Conservation (phyloP, 306 rosid species). For the Herpetospermum pedunculosum region DNA sequence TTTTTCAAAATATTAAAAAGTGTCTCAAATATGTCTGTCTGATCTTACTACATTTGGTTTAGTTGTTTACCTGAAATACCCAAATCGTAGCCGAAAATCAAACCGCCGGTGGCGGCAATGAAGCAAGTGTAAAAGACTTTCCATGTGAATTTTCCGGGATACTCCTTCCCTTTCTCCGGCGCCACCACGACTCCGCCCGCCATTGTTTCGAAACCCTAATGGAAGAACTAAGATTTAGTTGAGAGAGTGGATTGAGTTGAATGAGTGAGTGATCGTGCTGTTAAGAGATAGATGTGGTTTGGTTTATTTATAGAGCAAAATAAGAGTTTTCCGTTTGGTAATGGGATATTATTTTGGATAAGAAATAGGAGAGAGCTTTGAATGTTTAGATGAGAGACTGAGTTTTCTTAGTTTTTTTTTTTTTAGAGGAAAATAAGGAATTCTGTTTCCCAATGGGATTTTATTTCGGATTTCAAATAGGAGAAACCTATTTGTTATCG, state of each 20-base stretch:
- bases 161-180: slow-evolving; percentile 7
- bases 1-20: no score
- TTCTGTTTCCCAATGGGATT: neutral
- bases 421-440: no score
- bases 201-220: neutral
- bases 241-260: neutral
- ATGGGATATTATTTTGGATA: no score
- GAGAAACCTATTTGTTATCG: no score
- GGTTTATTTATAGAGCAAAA: no score
- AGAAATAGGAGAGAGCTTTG: no score
- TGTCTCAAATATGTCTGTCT: no score
- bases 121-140: slow-evolving; percentile 44
- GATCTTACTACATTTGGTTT: no score
- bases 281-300: no score
- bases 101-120: slow-evolving; percentile 56
- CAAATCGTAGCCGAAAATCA: slow-evolving; percentile 77
- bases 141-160: slow-evolving; percentile 41
- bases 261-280: neutral
- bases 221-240: neutral
- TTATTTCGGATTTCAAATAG: neutral
- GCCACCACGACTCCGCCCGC: slow-evolving; percentile 17
- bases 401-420: no score
- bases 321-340: no score
- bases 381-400: no score
- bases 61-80: slow-evolving; percentile 84